phyloP scores from a whole-genome alignment of 495 filamentous ascomycete species.

The Corynascus novoguineensis region DNA sequence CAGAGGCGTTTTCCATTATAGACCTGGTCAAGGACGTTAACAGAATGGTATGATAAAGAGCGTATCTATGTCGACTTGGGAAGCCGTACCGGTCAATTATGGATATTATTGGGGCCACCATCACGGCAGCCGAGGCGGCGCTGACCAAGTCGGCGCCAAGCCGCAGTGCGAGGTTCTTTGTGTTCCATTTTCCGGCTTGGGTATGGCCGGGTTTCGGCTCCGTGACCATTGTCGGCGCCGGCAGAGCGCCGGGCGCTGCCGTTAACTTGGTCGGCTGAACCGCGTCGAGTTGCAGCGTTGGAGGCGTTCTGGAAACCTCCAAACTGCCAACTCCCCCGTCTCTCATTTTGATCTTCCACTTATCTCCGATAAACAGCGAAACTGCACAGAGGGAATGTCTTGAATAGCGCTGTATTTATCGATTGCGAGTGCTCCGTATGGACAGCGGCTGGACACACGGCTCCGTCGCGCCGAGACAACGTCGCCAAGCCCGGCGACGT shows the following conservation, averaged over 20 bases:
- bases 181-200: conserved; percentile 59
- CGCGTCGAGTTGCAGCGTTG: not conserved
- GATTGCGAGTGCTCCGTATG: not conserved
- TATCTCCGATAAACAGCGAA: not conserved
- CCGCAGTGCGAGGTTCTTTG: conserved; percentile 60
- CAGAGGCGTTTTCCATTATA: conserved; percentile 94
- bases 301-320: conserved; percentile 1
- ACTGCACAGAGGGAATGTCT: not conserved
- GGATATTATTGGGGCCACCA: conserved; percentile 82
- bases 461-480: not conserved
- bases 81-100: conserved; percentile 89
- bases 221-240: not conserved
- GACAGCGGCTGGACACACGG: not conserved
- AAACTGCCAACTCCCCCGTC: conserved; percentile 8
- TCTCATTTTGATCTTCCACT: conserved; percentile 11
- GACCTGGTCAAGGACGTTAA: conserved; percentile 46
- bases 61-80: not conserved
- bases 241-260: not conserved
- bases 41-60: not conserved
- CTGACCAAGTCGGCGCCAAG: conserved; percentile 67
- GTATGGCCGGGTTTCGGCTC: not conserved
- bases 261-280: not conserved
- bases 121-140: conserved; percentile 69
- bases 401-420: not conserved
- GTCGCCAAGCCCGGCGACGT: not conserved